Evolutionary conservation across 345 rosid species (phyloP), one percentile per base, ranked within the genome.

Genomic region (Iberis pinnata): DNA sequence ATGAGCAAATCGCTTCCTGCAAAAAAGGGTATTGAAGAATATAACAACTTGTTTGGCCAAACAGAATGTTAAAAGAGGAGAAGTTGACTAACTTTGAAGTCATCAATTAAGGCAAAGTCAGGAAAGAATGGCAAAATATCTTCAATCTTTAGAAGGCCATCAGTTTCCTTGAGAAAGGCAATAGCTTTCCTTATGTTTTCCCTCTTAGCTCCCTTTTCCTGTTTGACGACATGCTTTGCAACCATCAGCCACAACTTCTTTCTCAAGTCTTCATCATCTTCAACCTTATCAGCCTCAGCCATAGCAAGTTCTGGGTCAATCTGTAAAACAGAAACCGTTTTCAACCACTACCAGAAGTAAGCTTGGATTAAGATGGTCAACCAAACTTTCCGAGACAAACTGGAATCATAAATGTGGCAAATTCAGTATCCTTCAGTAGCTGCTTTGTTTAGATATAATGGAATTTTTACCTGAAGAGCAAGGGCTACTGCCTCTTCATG

Each of bases 211-310:
- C 97, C 98, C 70, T 81, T 88, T 78, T 92, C 97, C 76, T 88
- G 98, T 64, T 80, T 76, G 53, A 92, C 69, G 29, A 88, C 95
- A 75, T 92, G 98, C 77, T 85, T 92, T 48, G 98, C 97, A 73
- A 92, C 77, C 98, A 92, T 92, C 12, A 92, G 87, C 95, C 98
- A 88, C 44, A 92, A 84, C 77, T 92, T 92, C 77, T 88, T 92
- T 60, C 98, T 85, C 76, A 92, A 70, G 66, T 92, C 98, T 75
- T 88, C 97, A 59, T 92, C 98, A 68, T 92, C 98, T 78, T 88
- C 98, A 69, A 88, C 98, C 76, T 85, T 92, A 74, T 92, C 97
- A 45, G 97, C 98, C 75, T 92, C 98, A 61, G 95, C 94, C 98
- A 92, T 92, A 58, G 95, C 97, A 43, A 92, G 95, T 73, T 92